Base-by-base conservation (phyloP, 495 filamentous ascomycete species). In the Aspergillus coremiiformis region DNA sequence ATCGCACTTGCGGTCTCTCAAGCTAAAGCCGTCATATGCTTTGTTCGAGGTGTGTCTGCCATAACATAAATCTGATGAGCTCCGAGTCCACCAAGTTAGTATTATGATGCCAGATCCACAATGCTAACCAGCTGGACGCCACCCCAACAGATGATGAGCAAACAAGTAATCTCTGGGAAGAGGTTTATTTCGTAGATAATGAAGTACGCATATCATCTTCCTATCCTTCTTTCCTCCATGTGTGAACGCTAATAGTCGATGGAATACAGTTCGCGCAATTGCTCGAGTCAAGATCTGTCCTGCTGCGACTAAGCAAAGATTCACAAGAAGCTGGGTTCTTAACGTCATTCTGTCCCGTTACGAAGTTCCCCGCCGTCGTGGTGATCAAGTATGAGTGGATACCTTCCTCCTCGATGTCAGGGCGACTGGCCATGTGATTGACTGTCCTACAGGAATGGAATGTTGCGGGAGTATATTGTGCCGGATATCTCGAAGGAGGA, bases 251-350 rank as follows among this genome's bases (percentile, higher is more conserved):
- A 4, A 41, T 35, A 8, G 24, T 9, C 14, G 45, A 20, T 26
- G 39, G 11, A n/a, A 33, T 19, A n/a, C 32, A 78, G 75, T 61
- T 81, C 27, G 59, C 65, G 5, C 66, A 48, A 54, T 41, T 81
- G 15, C 69, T 95, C 12, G 60, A 67, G 32, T 65, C 74, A 15
- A 73, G 79, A 48, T 77, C 86, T 11, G 73, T 97, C 19, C 57
- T 84, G 15, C 73, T 96, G 21, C 79, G 83, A 46, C 74, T 96
- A 11, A 66, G 69, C 20, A 79, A 83, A 17, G 86, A 82, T 10
- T 89, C 83, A 12, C 75, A 83, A 50, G 92, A 96, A 69, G 89
- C 89, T 12, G 80, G 79, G 2, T 93, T 86, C 57, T 72, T 97
- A 5, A 76, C 84, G 4, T 86, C 87, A 4, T 84, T 95, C 60